These are phyloP conservation scores for Trifolium repens DNA, from an alignment of 306 rosid genomes.

Conservation along the genomic window DNA sequence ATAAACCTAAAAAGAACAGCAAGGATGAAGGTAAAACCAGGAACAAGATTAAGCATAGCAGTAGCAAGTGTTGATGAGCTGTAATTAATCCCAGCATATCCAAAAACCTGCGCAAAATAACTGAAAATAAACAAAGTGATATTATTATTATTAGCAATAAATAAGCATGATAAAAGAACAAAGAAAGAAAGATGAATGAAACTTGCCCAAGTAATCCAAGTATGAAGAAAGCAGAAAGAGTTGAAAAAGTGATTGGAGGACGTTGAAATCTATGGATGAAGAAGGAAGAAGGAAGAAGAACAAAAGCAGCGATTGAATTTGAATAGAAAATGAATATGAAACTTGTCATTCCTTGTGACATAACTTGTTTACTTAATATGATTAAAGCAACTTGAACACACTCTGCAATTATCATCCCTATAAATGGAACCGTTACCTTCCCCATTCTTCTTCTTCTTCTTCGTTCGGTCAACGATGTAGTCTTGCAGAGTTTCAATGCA, in stretches of 20 bases:
- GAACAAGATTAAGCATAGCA: constrained; percentile 77
- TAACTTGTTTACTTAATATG: constrained; percentile 68
- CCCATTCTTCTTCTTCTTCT: constrained; percentile 43
- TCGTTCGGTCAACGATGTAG: neutral
- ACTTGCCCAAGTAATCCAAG: constrained; percentile 72
- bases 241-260: constrained; percentile 58
- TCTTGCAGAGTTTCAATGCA: too few relatives aligned
- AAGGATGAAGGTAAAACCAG: constrained; percentile 73
- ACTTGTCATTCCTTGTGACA: constrained; percentile 71
- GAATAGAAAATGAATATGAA: constrained; percentile 76
- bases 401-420: constrained; percentile 76
- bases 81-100: constrained; percentile 75
- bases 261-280: constrained; percentile 57
- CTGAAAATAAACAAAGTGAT: constrained; percentile 23
- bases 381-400: constrained; percentile 71
- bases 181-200: neutral
- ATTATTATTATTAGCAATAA: neutral
- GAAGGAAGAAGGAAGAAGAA: constrained; percentile 73
- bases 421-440: constrained; percentile 49
- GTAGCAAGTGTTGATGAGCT: constrained; percentile 80
- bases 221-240: constrained; percentile 57
- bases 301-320: constrained; percentile 62
- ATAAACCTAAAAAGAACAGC: constrained; percentile 65
- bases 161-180: neutral
- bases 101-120: constrained; percentile 60